A percentile compares a stretch with the other conserved stretches of the same genome.
Evolutionary conservation across 2,329 filamentous ascomycete genomes (phyloP).

Genomic region (Penicillium paneum): DNA sequence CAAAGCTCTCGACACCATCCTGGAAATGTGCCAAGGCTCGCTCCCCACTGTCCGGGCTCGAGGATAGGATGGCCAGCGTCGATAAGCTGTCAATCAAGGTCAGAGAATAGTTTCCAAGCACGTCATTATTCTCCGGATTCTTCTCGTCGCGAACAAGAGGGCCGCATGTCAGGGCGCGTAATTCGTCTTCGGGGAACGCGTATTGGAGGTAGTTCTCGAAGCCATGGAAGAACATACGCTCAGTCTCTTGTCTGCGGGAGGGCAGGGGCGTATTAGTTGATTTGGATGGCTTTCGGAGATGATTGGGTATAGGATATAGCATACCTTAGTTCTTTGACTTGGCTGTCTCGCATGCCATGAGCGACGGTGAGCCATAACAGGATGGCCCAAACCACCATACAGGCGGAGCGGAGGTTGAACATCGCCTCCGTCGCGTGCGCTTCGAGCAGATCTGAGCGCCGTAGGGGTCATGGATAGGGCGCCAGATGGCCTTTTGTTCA

Average conservation of each 20-base stretch:
- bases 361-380: conserved; percentile 36
- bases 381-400: conserved; percentile 33
- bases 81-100: conserved; percentile 94
- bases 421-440: conserved; percentile 42
- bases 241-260: conserved; percentile 42
- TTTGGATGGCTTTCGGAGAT: neutral
- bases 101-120: conserved; percentile 93
- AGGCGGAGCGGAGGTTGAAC: conserved; percentile 34
- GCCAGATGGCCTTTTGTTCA: conserved; percentile 4
- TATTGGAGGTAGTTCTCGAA: conserved; percentile 92
- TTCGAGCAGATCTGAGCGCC: conserved; percentile 29
- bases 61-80: conserved; percentile 87
- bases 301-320: neutral
- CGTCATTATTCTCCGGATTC: conserved; percentile 88
- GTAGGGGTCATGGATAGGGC: conserved; percentile 24
- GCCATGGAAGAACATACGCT: conserved; percentile 91
- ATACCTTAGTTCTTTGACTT: conserved; percentile 39
- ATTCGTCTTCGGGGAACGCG: conserved; percentile 93
- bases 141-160: conserved; percentile 79
- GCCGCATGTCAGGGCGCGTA: conserved; percentile 79
- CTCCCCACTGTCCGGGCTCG: conserved; percentile 52
- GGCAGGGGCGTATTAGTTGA: neutral
- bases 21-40: conserved; percentile 74
- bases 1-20: conserved; percentile 69
- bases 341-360: conserved; percentile 36